Base-by-base conservation (phyloP, 1,284 basidiomycete species). In the Rhodotorula sp. region DNA sequence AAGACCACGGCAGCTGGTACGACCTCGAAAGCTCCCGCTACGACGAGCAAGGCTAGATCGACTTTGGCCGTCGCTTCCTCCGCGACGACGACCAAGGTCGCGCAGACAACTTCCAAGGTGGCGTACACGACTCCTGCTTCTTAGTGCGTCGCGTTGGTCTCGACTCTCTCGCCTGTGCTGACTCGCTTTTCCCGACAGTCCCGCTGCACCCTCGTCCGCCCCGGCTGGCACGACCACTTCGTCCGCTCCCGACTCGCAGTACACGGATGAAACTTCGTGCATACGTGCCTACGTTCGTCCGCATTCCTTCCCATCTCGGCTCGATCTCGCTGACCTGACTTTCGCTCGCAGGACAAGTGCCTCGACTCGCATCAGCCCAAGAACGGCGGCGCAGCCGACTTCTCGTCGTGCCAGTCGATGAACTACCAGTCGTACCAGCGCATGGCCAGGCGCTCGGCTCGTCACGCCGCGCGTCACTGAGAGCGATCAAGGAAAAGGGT, bases 341-440 rank as follows among this genome's bases (percentile, higher is more conserved):
- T 31, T 37, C 22, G 13, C 40, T 44, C 40, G 40, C 40, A 48
- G 26, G 51, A 55, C 59, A 60, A 60, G 47, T 60, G 59, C 47
- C 59, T 60, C 59, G 59, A 60, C 59, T 8, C 22, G 16, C 24
- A 34, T 26, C 59, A 60, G 47, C 47, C 44, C 26, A 51, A 51
- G 48, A 20, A n/a, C 28, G 59, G 59, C 47, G 59, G 59, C 30
- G 47, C 59, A 13, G 59, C 30, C 59, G 59, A 60, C 47, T 60
- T 60, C 47, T 51, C 48, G 2, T 30, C 26, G 7, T 60, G 48
- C 59, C 13, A 24, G 4, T 55, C 54, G 31, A 37, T 55, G 31
- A 24, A 55, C 34, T 55, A 34, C 54, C 40, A 44, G 40, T 44
- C 40, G 40, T 44, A 44, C 16, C 40, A 44, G 40, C 40, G 13